Base-by-base conservation (phyloP, 202 grass and related monocot species). In the Schoenoplectus triqueter region DNA sequence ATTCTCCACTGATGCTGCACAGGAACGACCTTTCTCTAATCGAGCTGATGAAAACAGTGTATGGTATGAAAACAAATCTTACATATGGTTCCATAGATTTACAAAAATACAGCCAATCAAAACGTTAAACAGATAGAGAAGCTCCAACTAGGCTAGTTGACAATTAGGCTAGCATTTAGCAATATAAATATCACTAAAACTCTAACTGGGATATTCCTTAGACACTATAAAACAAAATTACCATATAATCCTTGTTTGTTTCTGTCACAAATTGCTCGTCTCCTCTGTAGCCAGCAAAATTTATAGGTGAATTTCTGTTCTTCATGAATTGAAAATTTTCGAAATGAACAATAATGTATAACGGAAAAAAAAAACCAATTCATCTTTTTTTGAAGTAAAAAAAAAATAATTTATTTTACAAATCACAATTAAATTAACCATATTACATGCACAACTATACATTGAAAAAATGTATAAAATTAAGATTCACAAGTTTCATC, bases 281-380 rank as follows among this genome's bases (percentile, higher is more conserved):
- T 39, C 9, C 21, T 19, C 31, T 39, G 2, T 11, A 11, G n/a
- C 68, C n/a, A 48, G 48, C 68, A 31, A 31, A 19, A 48, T 47
- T 71, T 31, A 31, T 8, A 47, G 15, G 15, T 71, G 6, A 49
- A 71, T 48, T 71, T 17, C 2, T 49, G 69, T 72, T 19, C n/a
- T 72, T 72, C 4, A 73, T 49, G 17, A 73, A 20, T 2, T 50
- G 69, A 20, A 49, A 73, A 73, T 31, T 73, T 51, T 49, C 17
- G 20, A 70, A 73, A 10, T 19, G n/a, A 20, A 73, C 39, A 31
- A 31, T 17, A 73, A 51, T 51, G 64, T 48, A 92, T 82, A 41
- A 85, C 80, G 14, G 73, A 59, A 31, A 31, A 31, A 31, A 31
- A 31, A 31, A 31, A 31, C 31, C 31, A 31, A 31, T 31, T 31